These are phyloP conservation scores for Tetragonia tetragonoides DNA, from an alignment of 148 eudicot species.

Conservation along the genomic window DNA sequence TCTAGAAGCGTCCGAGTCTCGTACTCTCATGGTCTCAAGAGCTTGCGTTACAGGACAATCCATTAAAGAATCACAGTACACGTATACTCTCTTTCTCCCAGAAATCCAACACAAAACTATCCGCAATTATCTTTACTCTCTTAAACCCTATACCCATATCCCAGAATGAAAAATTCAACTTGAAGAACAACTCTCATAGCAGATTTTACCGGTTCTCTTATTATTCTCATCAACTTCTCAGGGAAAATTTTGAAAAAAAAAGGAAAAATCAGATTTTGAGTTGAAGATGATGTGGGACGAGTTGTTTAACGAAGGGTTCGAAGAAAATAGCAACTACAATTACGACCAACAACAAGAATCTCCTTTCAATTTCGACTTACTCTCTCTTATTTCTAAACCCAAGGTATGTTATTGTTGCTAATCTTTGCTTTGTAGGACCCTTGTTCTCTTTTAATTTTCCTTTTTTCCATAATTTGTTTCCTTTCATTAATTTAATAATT, in stretches of 20 bases:
- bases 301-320: conserved; percentile 21
- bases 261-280: neutral
- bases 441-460: neutral
- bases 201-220: neutral
- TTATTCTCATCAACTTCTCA: neutral
- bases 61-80: conserved; percentile 3
- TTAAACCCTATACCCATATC: conserved; percentile 10
- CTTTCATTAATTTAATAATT: too few relatives aligned
- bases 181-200: too few relatives aligned
- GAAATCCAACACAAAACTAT: conserved; percentile 16
- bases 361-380: conserved; percentile 57
- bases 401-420: conserved; percentile 40
- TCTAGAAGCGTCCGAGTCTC: too few relatives aligned
- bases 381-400: conserved; percentile 58
- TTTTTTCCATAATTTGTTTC: too few relatives aligned
- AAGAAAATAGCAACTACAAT: conserved; percentile 22
- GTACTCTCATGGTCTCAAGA: too few relatives aligned
- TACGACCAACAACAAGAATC: conserved; percentile 33
- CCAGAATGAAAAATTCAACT: too few relatives aligned
- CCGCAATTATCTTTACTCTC: neutral
- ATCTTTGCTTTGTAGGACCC: neutral
- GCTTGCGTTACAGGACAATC: too few relatives aligned
- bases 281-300: conserved; percentile 51
- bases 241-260: neutral
- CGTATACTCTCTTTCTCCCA: conserved; percentile 15